Percentiles rank a stretch among this genome's conserved stretches.
These are phyloP conservation scores for Penicillium lividum DNA, from an alignment of 495 filamentous ascomycete species.

Conservation along the genomic window DNA sequence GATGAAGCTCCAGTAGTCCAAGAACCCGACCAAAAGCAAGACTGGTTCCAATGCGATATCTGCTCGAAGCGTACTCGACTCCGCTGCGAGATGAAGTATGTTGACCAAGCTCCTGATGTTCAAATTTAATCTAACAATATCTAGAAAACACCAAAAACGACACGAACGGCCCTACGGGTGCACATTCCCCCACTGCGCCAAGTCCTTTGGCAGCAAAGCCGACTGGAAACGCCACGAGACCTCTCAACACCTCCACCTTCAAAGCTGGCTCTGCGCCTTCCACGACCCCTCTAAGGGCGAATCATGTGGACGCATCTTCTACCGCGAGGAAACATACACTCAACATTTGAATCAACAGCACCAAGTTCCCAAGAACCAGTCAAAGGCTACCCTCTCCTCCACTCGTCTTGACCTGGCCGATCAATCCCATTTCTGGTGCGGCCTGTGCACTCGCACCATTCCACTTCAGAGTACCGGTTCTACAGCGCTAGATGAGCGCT, in stretches of 20 bases:
- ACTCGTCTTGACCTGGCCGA: conserved; percentile 70
- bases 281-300: conserved; percentile 31
- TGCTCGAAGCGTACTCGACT: conserved; percentile 60
- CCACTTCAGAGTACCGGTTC: conserved; percentile 53
- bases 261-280: conserved; percentile 73
- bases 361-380: conserved; percentile 5
- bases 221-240: conserved; percentile 98
- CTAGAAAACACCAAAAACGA: conserved; percentile 84
- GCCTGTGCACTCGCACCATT: conserved; percentile 70
- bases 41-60: conserved; percentile 47
- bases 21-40: conserved; percentile 34
- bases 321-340: conserved; percentile 61
- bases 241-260: conserved; percentile 75
- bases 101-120: neutral
- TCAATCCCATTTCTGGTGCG: conserved; percentile 82
- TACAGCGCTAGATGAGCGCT: conserved; percentile 71
- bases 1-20: conserved; percentile 17
- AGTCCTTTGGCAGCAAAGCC: conserved; percentile 86
- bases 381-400: conserved; percentile 10
- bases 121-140: conserved; percentile 17
- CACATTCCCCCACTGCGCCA: conserved; percentile 72
- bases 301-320: conserved; percentile 59
- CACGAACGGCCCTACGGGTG: conserved; percentile 88
- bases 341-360: conserved; percentile 60
- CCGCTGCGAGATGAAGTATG: conserved; percentile 73